Conservation (phyloP, 1,284 basidiomycete genomes). For the Cutaneotrichosporon dermatis region DNA sequence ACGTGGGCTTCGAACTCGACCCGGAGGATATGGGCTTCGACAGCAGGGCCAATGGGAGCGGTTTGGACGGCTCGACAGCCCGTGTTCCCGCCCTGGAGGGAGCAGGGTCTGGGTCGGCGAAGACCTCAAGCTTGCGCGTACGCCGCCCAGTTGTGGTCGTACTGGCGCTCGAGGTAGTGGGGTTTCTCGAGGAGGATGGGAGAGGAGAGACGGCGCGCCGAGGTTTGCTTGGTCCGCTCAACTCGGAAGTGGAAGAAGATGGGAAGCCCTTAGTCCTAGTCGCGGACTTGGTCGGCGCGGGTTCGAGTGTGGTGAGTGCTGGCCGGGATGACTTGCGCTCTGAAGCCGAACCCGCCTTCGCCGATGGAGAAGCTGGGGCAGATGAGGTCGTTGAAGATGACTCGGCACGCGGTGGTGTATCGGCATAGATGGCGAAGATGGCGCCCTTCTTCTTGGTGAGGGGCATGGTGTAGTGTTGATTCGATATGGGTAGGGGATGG, state of each 20-base stretch:
- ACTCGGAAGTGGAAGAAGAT: too few species aligned
- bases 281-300: neutral
- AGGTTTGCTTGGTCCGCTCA: neutral
- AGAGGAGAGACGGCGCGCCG: neutral
- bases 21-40: neutral
- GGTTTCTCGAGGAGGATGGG: neutral
- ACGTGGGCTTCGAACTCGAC: too few species aligned
- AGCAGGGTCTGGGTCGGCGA: neutral
- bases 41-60: neutral
- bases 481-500: neutral
- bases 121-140: neutral
- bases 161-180: too few species aligned
- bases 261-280: too few species aligned
- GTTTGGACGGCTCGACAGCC: neutral
- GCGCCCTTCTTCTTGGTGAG: constrained; percentile 48
- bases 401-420: constrained; percentile 33
- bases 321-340: neutral
- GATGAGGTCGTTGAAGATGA: neutral
- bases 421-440: constrained; percentile 47
- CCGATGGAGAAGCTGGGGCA: neutral
- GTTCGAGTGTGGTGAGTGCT: neutral
- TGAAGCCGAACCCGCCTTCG: too few species aligned
- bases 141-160: too few species aligned
- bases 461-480: constrained; percentile 34
- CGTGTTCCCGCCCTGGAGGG: neutral